A percentile compares a stretch with the other conserved stretches of the same genome.
Conservation (phyloP, 768 basidiomycete genomes). For the Naematelia encephala region DNA sequence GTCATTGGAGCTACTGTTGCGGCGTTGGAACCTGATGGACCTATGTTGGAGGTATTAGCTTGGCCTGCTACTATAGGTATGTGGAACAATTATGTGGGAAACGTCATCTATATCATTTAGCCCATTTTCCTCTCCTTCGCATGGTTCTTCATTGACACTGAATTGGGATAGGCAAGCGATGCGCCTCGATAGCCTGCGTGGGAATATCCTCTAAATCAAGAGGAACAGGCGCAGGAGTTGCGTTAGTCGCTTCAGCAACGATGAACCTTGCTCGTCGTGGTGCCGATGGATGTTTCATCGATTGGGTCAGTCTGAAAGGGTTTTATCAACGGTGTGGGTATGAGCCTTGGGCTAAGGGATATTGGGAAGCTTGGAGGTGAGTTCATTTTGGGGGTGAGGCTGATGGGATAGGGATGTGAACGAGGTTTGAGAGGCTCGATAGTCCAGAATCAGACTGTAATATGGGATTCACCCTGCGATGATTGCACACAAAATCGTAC, state of each 20-base stretch:
- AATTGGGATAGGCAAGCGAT: not conserved
- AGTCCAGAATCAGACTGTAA: too few species aligned
- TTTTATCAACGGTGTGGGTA: slow-evolving; percentile 66
- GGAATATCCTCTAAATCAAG: slow-evolving; percentile 3
- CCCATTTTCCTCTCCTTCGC: too few species aligned
- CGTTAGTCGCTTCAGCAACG: slow-evolving; percentile 3
- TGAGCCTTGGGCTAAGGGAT: slow-evolving; percentile 56
- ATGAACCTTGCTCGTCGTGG: slow-evolving; percentile 7
- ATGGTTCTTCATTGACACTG: not conserved
- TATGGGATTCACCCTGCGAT: too few species aligned
- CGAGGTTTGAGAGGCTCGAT: too few species aligned
- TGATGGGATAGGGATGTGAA: too few species aligned
- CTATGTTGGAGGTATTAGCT: not conserved
- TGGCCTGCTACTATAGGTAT: slow-evolving; percentile 12
- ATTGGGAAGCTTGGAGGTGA: not conserved
- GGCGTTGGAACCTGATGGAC: slow-evolving; percentile 1
- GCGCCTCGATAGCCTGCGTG: slow-evolving; percentile 11
- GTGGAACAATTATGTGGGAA: not conserved
- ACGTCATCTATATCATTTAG: not conserved
- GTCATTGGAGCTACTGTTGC: slow-evolving; percentile 12
- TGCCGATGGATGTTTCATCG: slow-evolving; percentile 12
- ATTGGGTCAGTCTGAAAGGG: not conserved
- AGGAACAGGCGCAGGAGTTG: slow-evolving; percentile 5
- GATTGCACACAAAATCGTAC: too few species aligned
- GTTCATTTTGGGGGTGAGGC: too few species aligned